phyloP scores from a whole-genome alignment of 2,329 filamentous ascomycete species.

The Teratosphaeria viscida region DNA sequence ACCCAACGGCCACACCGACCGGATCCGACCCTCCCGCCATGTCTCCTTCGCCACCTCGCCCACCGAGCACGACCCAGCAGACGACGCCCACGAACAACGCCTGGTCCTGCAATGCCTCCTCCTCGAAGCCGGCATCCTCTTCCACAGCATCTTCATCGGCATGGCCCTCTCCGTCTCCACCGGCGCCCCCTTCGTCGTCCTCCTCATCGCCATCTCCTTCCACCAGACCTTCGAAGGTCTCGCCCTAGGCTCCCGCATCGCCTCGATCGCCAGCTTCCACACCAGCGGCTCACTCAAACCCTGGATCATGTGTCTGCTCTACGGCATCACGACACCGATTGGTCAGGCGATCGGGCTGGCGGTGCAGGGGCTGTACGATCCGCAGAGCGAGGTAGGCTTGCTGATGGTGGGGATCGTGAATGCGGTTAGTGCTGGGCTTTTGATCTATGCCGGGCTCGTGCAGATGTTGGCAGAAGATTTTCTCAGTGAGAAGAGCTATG shows the following conservation, averaged over 20 bases:
- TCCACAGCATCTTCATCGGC: constrained; percentile 67
- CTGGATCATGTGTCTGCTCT: constrained; percentile 57
- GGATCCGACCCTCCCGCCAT: constrained; percentile 6
- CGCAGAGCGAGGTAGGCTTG: constrained; percentile 36
- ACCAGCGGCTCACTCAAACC: constrained; percentile 62
- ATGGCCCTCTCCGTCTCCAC: constrained; percentile 62
- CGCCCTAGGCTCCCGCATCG: constrained; percentile 60
- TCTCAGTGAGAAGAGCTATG: constrained; percentile 54
- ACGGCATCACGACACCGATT: constrained; percentile 47
- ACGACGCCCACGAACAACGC: constrained; percentile 41
- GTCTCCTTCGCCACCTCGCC: constrained; percentile 9
- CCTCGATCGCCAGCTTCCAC: constrained; percentile 55
- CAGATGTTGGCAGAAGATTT: constrained; percentile 43
- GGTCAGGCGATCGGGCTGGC: constrained; percentile 41
- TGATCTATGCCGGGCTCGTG: constrained; percentile 41
- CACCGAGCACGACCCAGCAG: constrained; percentile 1
- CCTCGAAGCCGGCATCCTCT: constrained; percentile 67
- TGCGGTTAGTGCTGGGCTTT: constrained; percentile 37
- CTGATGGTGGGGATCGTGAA: constrained; percentile 43
- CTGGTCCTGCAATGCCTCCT: constrained; percentile 63
- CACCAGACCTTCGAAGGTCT: constrained; percentile 63
- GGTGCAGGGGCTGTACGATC: constrained; percentile 42
- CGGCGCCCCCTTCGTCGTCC: constrained; percentile 52
- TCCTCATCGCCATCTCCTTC: constrained; percentile 60
- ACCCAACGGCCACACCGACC: constrained; percentile 7